Percentiles rank a stretch among this genome's conserved stretches.
Evolutionary conservation across 495 filamentous ascomycete genomes (phyloP).

Genomic region (Talaromyces thailandensis): DNA sequence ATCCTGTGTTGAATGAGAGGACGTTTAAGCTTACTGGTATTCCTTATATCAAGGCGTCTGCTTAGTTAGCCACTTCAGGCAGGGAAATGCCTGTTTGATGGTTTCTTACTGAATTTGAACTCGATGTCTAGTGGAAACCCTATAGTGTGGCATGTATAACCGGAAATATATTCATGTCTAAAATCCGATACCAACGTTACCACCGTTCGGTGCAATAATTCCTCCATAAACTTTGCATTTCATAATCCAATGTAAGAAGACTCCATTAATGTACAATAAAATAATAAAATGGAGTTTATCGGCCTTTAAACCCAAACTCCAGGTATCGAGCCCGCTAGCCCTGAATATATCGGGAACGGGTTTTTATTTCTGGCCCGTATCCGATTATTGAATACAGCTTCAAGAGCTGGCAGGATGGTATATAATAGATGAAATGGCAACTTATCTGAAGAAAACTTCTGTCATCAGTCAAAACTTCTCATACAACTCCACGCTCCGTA

Average conservation of each 20-base stretch:
- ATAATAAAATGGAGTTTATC: background rate
- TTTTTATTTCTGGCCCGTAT: background rate
- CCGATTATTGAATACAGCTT: background rate
- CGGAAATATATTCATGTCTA: too few relatives aligned
- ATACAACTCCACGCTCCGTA: background rate
- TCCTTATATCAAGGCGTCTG: conserved; percentile 15
- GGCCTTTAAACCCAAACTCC: background rate
- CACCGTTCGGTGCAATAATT: background rate
- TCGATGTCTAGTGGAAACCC: too few relatives aligned
- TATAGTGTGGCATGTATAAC: too few relatives aligned
- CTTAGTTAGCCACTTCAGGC: too few relatives aligned
- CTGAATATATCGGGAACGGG: background rate
- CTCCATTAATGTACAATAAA: background rate
- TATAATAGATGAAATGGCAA: too few relatives aligned
- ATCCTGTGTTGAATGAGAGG: conserved; percentile 21
- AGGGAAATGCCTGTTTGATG: too few relatives aligned
- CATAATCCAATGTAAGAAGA: background rate
- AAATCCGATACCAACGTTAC: background rate
- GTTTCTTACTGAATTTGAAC: too few relatives aligned
- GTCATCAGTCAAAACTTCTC: background rate
- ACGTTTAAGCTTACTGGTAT: conserved; percentile 28
- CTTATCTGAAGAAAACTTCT: background rate
- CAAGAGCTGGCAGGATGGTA: too few relatives aligned
- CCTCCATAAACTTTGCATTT: background rate
- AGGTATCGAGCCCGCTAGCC: background rate